These are phyloP conservation scores for Penicillium tannophilum DNA, from an alignment of 495 filamentous ascomycete genomes.

Conservation along the genomic window DNA sequence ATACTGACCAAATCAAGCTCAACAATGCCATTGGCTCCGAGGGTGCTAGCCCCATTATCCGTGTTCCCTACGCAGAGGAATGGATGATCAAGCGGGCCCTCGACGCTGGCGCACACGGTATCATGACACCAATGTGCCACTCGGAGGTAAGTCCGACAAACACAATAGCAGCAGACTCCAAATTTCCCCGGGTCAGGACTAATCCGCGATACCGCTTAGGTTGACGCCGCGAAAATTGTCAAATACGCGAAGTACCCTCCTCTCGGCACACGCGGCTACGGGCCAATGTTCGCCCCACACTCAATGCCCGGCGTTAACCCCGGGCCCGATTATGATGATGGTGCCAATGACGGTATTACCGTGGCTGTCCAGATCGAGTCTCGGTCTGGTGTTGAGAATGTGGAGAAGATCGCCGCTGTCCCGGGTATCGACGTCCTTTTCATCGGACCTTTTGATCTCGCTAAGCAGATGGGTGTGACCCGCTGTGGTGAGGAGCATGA, in stretches of 20 bases:
- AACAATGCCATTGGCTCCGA: constrained; percentile 61
- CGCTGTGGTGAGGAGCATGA: constrained; percentile 48
- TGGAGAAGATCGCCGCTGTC: constrained; percentile 51
- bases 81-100: constrained; percentile 78
- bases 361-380: constrained; percentile 53
- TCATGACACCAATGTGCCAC: constrained; percentile 48
- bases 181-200: not conserved
- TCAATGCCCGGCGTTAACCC: constrained; percentile 43
- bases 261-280: constrained; percentile 62
- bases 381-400: constrained; percentile 45
- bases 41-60: constrained; percentile 67
- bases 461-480: constrained; percentile 41
- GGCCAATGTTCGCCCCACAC: constrained; percentile 59
- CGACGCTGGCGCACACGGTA: constrained; percentile 69
- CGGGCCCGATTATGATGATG: constrained; percentile 38
- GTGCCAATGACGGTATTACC: constrained; percentile 37
- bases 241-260: constrained; percentile 68
- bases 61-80: constrained; percentile 64
- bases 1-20: constrained; percentile 20
- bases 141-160: constrained; percentile 22
- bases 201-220: constrained; percentile 17
- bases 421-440: constrained; percentile 48
- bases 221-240: constrained; percentile 63
- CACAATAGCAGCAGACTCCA: not conserved
- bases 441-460: constrained; percentile 61